These are phyloP conservation scores for Ustilago esculenta DNA, from an alignment of 1,284 basidiomycete genomes.

Conservation along the genomic window DNA sequence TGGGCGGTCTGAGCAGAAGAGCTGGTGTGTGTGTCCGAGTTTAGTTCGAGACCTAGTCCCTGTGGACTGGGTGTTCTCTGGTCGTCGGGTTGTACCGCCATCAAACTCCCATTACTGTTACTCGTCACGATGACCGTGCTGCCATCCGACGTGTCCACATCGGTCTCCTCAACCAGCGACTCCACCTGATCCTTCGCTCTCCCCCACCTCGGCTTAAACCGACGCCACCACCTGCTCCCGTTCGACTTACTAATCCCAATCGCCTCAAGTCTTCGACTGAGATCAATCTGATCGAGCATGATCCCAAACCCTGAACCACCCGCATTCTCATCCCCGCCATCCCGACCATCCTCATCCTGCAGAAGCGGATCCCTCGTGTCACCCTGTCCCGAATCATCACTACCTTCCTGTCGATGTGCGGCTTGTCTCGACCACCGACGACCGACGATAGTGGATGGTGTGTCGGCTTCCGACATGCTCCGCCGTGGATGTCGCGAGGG, in stretches of 20 bases:
- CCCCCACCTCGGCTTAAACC: slow-evolving; percentile 10
- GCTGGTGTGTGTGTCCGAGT: no score
- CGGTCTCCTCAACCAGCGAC: not conserved
- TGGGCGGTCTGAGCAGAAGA: no score
- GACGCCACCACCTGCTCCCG: slow-evolving; percentile 17
- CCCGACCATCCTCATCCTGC: not conserved
- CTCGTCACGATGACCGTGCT: slow-evolving; percentile 15
- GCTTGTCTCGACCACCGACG: not conserved
- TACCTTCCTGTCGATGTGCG: not conserved
- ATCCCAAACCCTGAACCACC: slow-evolving; percentile 22
- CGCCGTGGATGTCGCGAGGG: slow-evolving; percentile 16
- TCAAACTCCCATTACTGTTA: slow-evolving; percentile 31
- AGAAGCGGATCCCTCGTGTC: no score
- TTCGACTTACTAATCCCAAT: slow-evolving; percentile 4
- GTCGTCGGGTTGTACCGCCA: slow-evolving; percentile 10
- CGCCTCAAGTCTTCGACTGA: slow-evolving; percentile 23
- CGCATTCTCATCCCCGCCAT: not conserved
- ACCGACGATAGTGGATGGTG: not conserved
- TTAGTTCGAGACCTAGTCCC: no score
- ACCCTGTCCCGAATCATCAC: slow-evolving; percentile 1
- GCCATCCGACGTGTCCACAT: not conserved
- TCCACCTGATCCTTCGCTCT: not conserved
- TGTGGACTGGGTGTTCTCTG: no score
- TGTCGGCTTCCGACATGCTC: slow-evolving; percentile 38
- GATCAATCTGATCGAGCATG: slow-evolving; percentile 25